Conservation (phyloP, 345 rosid genomes). For the Dipteronia dyeriana region DNA sequence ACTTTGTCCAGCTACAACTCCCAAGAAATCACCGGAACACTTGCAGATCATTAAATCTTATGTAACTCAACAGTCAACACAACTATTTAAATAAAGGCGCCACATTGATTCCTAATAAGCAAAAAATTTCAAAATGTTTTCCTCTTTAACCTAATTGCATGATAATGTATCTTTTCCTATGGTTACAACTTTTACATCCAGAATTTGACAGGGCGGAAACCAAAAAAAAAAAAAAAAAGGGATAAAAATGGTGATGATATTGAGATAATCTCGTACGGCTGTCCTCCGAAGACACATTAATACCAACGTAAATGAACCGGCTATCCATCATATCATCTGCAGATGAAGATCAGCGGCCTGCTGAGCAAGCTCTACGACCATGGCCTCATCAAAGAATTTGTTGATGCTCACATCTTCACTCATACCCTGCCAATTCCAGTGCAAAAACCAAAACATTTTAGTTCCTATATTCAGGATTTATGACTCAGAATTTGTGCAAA, state of each 20-base stretch:
- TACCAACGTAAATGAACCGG: background rate
- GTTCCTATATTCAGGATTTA: background rate
- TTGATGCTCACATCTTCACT: constrained; percentile 89
- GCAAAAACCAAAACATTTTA: background rate
- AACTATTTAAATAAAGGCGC: too few relatives aligned
- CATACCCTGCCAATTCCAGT: constrained; percentile 60
- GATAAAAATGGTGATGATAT: background rate
- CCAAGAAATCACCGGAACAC: too few relatives aligned
- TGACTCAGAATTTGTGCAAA: background rate
- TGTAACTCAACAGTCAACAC: too few relatives aligned
- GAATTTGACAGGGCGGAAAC: background rate
- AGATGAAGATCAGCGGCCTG: constrained; percentile 77
- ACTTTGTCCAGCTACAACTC: too few relatives aligned
- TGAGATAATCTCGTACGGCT: background rate
- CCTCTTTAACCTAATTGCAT: background rate
- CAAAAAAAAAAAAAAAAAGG: background rate
- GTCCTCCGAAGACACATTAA: background rate
- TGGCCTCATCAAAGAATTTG: constrained; percentile 87
- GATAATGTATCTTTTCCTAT: background rate
- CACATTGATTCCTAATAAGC: too few relatives aligned
- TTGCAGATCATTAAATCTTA: too few relatives aligned
- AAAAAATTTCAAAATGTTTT: too few relatives aligned
- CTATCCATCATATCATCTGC: constrained; percentile 59
- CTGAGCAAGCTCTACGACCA: constrained; percentile 88
- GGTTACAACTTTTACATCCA: background rate